These are phyloP conservation scores for Euptelea pleiosperma DNA, from an alignment of 164 flowering plant genomes.

Conservation along the genomic window DNA sequence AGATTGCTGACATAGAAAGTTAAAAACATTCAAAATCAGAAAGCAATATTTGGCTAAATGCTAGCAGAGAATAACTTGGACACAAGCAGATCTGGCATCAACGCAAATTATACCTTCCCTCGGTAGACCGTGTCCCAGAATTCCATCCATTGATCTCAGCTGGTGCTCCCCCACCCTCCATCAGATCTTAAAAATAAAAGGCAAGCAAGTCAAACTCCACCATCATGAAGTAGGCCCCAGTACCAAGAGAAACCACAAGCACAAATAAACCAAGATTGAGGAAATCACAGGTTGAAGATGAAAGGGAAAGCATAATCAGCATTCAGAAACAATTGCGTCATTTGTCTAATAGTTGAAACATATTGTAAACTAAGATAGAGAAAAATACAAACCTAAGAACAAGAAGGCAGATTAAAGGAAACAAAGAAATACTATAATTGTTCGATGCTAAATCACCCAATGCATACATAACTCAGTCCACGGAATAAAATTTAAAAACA, in stretches of 20 bases:
- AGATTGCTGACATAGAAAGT: not conserved
- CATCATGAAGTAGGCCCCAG: not conserved
- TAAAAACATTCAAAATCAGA: not conserved
- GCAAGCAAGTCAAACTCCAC: not conserved
- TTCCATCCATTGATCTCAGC: conserved; percentile 42
- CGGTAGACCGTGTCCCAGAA: conserved; percentile 34
- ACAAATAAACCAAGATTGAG: no score
- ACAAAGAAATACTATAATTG: no score
- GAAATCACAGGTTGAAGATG: no score
- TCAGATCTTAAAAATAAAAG: conserved; percentile 34
- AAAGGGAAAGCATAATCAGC: no score
- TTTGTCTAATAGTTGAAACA: no score
- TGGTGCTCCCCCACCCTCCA: conserved; percentile 37
- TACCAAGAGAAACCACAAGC: not conserved
- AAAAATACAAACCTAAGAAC: no score
- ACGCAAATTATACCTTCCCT: conserved; percentile 38
- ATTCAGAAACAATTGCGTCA: no score
- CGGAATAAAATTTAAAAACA: no score
- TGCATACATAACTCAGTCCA: no score
- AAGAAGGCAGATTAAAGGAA: no score
- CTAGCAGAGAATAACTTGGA: not conserved
- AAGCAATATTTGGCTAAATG: not conserved
- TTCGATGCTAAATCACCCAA: no score
- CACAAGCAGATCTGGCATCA: not conserved
- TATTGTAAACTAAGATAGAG: no score